Base-by-base conservation (phyloP, 1,284 basidiomycete genomes). In the Grifola frondosa region DNA sequence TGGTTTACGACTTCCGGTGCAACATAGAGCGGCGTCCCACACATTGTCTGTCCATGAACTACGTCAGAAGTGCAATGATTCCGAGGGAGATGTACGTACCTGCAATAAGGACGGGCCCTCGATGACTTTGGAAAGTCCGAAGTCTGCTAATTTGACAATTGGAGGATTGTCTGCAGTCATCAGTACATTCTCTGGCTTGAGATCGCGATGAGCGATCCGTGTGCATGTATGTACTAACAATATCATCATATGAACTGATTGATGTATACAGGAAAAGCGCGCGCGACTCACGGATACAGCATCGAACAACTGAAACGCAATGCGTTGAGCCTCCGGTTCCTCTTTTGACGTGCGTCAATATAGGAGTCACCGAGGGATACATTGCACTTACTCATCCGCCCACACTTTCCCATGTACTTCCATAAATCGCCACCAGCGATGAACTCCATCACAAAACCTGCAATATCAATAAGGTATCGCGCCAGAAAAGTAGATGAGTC, bases 171-270 rank as follows among this genome's bases (percentile, higher is more conserved):
- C 78, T 6, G 59, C 70, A 0, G 88, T 91, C 12, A 92, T 67
- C 3, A 92, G 73, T 10, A 91, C 76, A 53, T 91, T 91, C 78
- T 96, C 94, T 0, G 92, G 93, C 63, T 97, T 96, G 35, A 97
- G 69, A 66, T 97, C 93, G 24, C 94, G 85, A 66, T 97, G 93
- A 0, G 91, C 80, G 28, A 97, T 80, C 80, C 82, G 55, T 78
- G 69, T 17, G 65, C 67, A 57, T 92, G 90, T 28, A 90, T 80
- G 58, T 91, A 91, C 82, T 88, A 46, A 11, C 49, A 7, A 8
- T 0, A 29, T 40, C 11, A 54, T 16, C 28, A 12, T 28, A n/a
- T 10, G n/a, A 12, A 12, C 16, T n/a, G n/a, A 3, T 16, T 29
- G 11, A n/a, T 2, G 4, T n/a, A 25, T n/a, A 2, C 12, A 6